phyloP scores from a whole-genome alignment of 169 alveolate genomes.

The Plasmodium billcollinsi region DNA sequence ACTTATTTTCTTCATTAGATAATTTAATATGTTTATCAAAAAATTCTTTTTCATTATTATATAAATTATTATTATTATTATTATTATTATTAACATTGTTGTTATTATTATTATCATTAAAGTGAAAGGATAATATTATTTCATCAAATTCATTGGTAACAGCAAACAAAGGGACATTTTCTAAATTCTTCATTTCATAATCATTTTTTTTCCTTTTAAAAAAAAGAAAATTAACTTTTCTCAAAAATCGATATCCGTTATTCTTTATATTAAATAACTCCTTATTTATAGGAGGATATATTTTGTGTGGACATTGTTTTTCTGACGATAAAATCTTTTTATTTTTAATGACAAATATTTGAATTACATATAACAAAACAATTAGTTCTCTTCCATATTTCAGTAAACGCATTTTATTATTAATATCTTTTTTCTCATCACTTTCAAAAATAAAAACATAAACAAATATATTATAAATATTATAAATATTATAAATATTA shows the following conservation, averaged over 20 bases:
- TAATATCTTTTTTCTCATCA: background rate
- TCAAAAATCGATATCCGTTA: constrained; percentile 7
- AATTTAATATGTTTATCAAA: background rate
- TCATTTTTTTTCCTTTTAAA: constrained; percentile 16
- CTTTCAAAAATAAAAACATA: too few relatives aligned
- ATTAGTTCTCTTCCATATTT: too few relatives aligned
- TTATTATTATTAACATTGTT: background rate
- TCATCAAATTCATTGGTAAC: constrained; percentile 69
- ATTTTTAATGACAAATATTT: too few relatives aligned
- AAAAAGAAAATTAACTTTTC: constrained; percentile 55
- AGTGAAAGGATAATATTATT: constrained; percentile 29
- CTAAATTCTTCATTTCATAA: constrained; percentile 72
- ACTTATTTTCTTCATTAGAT: background rate
- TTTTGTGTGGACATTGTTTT: too few relatives aligned
- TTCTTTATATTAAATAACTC: constrained; percentile 13
- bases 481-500: too few relatives aligned
- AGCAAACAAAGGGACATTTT: constrained; percentile 59
- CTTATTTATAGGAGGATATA: constrained; percentile 18
- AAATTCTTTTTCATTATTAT: background rate
- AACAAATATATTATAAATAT: too few relatives aligned
- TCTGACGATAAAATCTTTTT: too few relatives aligned
- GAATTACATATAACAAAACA: too few relatives aligned
- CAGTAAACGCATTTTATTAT: background rate
- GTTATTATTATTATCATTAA: constrained; percentile 8
- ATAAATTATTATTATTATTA: background rate